Evolutionary conservation across 2,329 filamentous ascomycete genomes (phyloP).

Genomic region (Pseudomassariella vexata): DNA sequence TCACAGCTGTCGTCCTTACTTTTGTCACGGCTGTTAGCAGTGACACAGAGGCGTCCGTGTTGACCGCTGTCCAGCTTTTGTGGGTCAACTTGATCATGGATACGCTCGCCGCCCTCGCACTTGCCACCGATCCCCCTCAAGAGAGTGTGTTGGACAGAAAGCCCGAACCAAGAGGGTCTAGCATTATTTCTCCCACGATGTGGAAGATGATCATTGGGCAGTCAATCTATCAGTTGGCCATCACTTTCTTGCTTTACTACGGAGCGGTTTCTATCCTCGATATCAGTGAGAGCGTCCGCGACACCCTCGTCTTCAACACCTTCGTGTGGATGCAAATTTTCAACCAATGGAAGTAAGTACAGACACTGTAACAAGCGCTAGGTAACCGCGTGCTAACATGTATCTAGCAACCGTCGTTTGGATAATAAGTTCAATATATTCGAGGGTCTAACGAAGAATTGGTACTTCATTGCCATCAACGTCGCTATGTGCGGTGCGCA

Average conservation of each 20-base stretch:
- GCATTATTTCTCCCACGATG: conserved; percentile 82
- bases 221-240: conserved; percentile 78
- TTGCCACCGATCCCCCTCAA: conserved; percentile 86
- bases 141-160: conserved; percentile 75
- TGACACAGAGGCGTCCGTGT: conserved; percentile 62
- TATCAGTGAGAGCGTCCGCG: conserved; percentile 43
- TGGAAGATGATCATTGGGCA: conserved; percentile 99
- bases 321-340: conserved; percentile 99
- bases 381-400: conserved; percentile 14
- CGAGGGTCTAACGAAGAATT: conserved; percentile 78
- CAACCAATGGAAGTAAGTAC: conserved; percentile 85
- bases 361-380: background rate
- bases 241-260: conserved; percentile 78
- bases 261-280: conserved; percentile 50
- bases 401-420: conserved; percentile 70
- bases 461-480: conserved; percentile 85
- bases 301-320: conserved; percentile 90
- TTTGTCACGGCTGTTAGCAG: conserved; percentile 82
- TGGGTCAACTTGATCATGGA: conserved; percentile 99
- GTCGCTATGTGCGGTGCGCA: conserved; percentile 83
- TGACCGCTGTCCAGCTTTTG: conserved; percentile 84
- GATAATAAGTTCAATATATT: conserved; percentile 97
- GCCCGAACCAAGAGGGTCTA: conserved; percentile 50
- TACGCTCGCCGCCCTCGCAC: conserved; percentile 81
- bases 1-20: conserved; percentile 81